A percentile compares a stretch with the other conserved stretches of the same genome.
These are phyloP conservation scores for Willaertia magna DNA, from an alignment of 208 protist genomes.

Conservation along the genomic window DNA sequence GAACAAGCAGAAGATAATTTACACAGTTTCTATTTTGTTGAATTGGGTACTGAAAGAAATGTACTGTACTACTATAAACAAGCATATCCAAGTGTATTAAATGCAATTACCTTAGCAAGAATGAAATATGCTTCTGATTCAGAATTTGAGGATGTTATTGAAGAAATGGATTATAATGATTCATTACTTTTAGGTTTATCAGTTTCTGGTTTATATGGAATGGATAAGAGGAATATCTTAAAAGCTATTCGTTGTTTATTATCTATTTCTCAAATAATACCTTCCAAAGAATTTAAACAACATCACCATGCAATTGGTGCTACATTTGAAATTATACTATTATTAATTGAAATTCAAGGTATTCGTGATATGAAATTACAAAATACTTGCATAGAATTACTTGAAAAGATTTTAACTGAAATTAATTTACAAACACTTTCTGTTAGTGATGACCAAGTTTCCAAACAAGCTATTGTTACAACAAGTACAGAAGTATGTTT, in stretches of 20 bases:
- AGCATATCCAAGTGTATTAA: neutral
- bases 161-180: neutral
- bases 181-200: neutral
- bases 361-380: neutral
- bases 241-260: neutral
- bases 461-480: neutral
- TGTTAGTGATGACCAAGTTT: neutral
- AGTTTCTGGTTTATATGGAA: neutral
- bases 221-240: neutral
- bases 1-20: neutral
- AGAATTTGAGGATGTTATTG: neutral
- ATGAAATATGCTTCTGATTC: too few relatives aligned
- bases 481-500: neutral
- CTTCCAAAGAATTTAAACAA: neutral
- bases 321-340: neutral
- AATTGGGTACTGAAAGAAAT: neutral
- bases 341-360: neutral
- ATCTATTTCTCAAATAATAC: neutral
- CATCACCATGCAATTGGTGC: neutral
- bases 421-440: neutral
- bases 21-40: neutral
- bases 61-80: neutral
- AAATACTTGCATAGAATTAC: neutral
- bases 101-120: neutral
- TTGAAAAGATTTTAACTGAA: neutral